Percentiles rank a stretch among this genome's conserved stretches.
These are phyloP conservation scores for Ceratobasidium sp. DNA, from an alignment of 1,284 basidiomycete species.

Conservation along the genomic window DNA sequence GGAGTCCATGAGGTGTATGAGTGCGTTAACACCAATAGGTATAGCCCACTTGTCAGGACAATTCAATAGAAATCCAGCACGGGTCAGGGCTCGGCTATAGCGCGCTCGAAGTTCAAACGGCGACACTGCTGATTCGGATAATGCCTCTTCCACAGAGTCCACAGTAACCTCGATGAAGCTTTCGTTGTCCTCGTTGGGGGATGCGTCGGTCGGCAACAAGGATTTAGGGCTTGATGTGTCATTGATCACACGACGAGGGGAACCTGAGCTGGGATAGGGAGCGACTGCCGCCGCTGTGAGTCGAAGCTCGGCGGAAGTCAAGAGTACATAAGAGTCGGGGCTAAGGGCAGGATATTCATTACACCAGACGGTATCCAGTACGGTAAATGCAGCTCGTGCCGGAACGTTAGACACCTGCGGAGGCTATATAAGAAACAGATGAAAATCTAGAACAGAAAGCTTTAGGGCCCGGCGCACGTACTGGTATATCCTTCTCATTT, in stretches of 20 bases:
- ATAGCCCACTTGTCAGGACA: background rate
- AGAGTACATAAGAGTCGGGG: background rate
- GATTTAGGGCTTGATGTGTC: background rate
- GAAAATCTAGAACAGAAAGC: background rate
- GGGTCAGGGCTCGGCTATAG: background rate
- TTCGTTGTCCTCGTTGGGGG: background rate
- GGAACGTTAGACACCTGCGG: background rate
- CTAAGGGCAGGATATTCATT: background rate
- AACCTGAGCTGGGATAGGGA: background rate
- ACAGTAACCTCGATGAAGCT: background rate
- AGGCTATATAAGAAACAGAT: background rate
- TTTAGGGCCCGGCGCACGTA: too few relatives aligned
- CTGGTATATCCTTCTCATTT: too few relatives aligned
- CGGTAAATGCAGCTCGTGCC: background rate
- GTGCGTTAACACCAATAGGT: background rate
- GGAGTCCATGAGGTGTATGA: background rate
- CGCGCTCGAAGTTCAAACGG: constrained; percentile 13
- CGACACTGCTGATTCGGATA: background rate
- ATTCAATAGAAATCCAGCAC: background rate
- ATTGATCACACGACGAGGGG: background rate
- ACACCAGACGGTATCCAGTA: background rate
- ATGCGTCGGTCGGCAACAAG: background rate
- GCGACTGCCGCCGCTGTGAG: background rate
- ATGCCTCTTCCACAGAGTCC: background rate
- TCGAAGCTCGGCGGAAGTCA: constrained; percentile 1